Evolutionary conservation across 2,329 filamentous ascomycete species (phyloP).

Genomic region (Xylariaceae sp.): DNA sequence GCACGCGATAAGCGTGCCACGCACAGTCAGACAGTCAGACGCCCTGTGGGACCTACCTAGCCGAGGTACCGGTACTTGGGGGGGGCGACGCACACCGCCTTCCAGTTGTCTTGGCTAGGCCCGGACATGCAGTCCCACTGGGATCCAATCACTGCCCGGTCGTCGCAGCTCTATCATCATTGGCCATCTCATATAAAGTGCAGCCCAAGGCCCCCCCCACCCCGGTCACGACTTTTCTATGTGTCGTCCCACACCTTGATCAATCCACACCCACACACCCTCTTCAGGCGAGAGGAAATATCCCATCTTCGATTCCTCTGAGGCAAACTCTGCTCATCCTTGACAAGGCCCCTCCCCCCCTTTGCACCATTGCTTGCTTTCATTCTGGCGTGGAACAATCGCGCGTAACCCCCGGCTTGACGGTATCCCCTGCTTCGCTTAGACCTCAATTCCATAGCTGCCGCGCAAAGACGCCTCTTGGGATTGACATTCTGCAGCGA

Average conservation of each 20-base stretch:
- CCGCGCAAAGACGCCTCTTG: conserved; percentile 29
- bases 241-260: conserved; percentile 43
- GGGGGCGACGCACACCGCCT: conserved; percentile 33
- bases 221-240: conserved; percentile 53
- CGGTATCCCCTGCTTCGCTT: conserved; percentile 32
- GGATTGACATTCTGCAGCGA: conserved; percentile 29
- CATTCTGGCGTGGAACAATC: not conserved
- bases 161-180: conserved; percentile 39
- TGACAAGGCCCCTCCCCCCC: conserved; percentile 1
- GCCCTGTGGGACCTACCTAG: not conserved
- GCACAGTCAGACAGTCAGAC: conserved; percentile 15
- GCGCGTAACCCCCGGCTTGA: conserved; percentile 9
- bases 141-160: conserved; percentile 44
- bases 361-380: not conserved
- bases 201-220: conserved; percentile 39
- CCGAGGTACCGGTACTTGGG: conserved; percentile 27
- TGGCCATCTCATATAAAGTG: conserved; percentile 51
- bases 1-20: conserved; percentile 5
- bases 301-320: conserved; percentile 30
- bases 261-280: conserved; percentile 31
- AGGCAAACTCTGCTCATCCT: conserved; percentile 27
- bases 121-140: conserved; percentile 48
- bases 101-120: conserved; percentile 43
- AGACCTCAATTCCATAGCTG: conserved; percentile 34
- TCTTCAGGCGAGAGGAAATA: conserved; percentile 21